Evolutionary conservation across 2,329 filamentous ascomycete species (phyloP), one percentile per base, ranked within the genome.

Genomic region (Fusarium robinianum): DNA sequence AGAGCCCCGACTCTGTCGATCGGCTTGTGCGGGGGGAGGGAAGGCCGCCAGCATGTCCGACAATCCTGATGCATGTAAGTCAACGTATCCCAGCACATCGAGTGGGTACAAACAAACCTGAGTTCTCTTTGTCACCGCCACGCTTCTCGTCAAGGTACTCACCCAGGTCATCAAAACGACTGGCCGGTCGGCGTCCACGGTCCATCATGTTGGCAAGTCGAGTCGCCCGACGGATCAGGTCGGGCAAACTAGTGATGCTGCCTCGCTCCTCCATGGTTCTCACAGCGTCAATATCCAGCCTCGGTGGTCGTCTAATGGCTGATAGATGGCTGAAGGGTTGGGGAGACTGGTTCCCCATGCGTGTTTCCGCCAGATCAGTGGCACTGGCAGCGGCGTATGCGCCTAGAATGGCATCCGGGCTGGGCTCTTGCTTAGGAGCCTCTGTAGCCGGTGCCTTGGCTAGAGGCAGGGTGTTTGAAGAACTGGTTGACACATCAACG

Each of bases 201-300:
- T 97, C 92, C 46, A 99, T 84, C 68, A 95, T 90, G 0, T 88
- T 82, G 11, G 91, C 92, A 24, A 97, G 73, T 54, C 83, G 83
- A 1, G 92, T 97, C 8, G 94, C 94, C 57, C 94, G 82, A 61
- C 83, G 80, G 56, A 99, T 97, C 48, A 99, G 73, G 65, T 97
- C 94, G 0, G 91, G 87, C 46, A 99, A 73, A 68, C 91, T 96
- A 2, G 94, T 97, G 52, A 96, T 75, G 64, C 91, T 96, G 4
- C 90, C 91, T 61, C 94, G 82, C 2, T 86, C 81, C 67, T 96
- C 90, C 11, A 88, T 88, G 37, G 86, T 83, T 53, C 83, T 80
- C 4, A 95, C 87, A 4, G 88, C 88, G 62, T 91, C 85, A 16
- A 96, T 85, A 62, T 96, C 84, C 4, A 96, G 72, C 23, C 80